Conservation (phyloP, 177 flowering plant species). For the Vitis hybrid region DNA sequence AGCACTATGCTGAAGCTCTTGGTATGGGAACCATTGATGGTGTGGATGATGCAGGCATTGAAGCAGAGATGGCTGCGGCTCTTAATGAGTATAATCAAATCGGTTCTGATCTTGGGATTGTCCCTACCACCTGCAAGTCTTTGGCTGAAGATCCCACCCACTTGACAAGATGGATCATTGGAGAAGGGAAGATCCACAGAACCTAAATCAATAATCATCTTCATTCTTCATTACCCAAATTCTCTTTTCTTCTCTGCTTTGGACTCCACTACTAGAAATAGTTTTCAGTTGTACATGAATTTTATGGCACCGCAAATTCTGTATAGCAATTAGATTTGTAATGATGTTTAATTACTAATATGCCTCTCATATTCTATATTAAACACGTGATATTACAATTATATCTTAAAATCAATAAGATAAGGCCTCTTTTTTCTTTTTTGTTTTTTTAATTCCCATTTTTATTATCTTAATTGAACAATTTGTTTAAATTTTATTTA, state of each 20-base stretch:
- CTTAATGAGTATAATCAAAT: constrained; percentile 57
- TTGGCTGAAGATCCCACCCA: constrained; percentile 68
- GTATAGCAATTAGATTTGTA: too few species aligned
- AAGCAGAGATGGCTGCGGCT: constrained; percentile 77
- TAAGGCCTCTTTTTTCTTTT: not conserved
- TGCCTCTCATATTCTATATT: too few species aligned
- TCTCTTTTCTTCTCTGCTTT: too few species aligned
- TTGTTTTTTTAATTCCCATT: too few species aligned
- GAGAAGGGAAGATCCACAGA: constrained; percentile 53
- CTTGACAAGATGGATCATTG: constrained; percentile 77
- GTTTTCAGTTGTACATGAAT: too few species aligned
- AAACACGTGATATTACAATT: not conserved
- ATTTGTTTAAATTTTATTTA: too few species aligned
- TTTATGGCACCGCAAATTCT: too few species aligned
- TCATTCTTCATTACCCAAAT: too few species aligned
- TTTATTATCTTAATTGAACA: not conserved
- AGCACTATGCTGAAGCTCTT: constrained; percentile 65
- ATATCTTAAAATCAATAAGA: not conserved
- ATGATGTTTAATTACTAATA: too few species aligned
- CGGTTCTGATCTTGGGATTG: constrained; percentile 75
- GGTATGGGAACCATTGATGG: constrained; percentile 35
- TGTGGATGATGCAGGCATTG: constrained; percentile 43
- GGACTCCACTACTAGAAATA: too few species aligned
- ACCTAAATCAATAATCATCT: constrained; percentile 4
- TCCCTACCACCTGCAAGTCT: constrained; percentile 51